Evolutionary conservation across 1,284 basidiomycete species (phyloP), one percentile per base, ranked within the genome.

Genomic region (Inonotus hispidus): DNA sequence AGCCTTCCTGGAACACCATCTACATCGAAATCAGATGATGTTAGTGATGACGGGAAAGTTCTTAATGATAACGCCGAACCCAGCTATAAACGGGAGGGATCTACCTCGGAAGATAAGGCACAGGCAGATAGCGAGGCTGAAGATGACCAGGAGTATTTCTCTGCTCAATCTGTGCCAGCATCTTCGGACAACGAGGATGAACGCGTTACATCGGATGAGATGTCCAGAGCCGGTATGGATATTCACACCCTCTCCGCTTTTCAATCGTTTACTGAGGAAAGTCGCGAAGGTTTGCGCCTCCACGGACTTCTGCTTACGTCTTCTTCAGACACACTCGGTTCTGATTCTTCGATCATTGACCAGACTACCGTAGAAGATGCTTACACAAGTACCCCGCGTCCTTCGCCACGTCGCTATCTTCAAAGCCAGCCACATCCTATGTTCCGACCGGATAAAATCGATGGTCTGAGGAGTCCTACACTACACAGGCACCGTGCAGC

Each of bases 81-180:
- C 21, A 27, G 21, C 16, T 27, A 32, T 29, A 16, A 14, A 3
- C 21, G 8, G 8, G 23, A 45, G 8, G 55, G 46, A 27, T 4
- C 19, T 19, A 27, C 1, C n/a, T 3, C 19, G 3, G 25, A 46
- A 27, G 41, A 27, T 32, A 39, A 19, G 16, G 25, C n/a, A 23
- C 39, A 47, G 14, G 27, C 13, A 7, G 27, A 45, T 16, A 19
- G 23, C 8, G 55, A 56, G 41, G 32, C 25, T 6, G 55, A 56
- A 25, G 55, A 56, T 27, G 55, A 56, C 2, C 55, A n/a, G 8
- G 55, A 45, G 14, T 56, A 56, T 19, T 56, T 46, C 55, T 56
- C 55, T 19, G 55, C 55, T 29, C 39, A 45, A 16, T 32, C 41
- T 39, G 14, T 39, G 13, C 55, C 55, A 3, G 27, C 25, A 10